These are phyloP conservation scores for Ustilago sp. DNA, from an alignment of 1,284 basidiomycete genomes.

Conservation along the genomic window DNA sequence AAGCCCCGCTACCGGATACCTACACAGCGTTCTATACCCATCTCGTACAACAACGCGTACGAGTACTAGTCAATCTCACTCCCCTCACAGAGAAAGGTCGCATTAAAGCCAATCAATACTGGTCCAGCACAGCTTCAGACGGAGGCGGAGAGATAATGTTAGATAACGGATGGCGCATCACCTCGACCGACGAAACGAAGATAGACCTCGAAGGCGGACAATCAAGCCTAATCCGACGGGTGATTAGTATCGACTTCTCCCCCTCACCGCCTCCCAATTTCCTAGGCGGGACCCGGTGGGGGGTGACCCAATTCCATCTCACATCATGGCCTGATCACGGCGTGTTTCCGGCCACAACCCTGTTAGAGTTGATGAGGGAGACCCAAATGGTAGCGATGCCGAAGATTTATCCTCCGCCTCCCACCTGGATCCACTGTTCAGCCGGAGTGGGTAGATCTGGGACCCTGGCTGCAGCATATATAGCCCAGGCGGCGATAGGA, in stretches of 20 bases:
- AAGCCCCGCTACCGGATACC: constrained; percentile 91
- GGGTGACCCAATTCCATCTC: constrained; percentile 79
- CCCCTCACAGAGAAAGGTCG: constrained; percentile 55
- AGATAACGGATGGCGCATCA: constrained; percentile 25
- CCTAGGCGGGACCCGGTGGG: constrained; percentile 10
- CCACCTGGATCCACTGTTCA: constrained; percentile 82
- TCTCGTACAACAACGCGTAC: constrained; percentile 32
- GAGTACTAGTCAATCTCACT: constrained; percentile 65
- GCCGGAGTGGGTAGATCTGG: constrained; percentile 72
- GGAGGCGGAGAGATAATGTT: constrained; percentile 13
- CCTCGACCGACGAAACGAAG: background rate
- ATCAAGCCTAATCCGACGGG: constrained; percentile 22
- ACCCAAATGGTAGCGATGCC: constrained; percentile 44
- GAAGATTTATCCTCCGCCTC: constrained; percentile 72
- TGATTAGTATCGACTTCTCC: constrained; percentile 16
- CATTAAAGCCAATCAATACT: constrained; percentile 64
- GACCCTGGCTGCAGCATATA: constrained; percentile 72
- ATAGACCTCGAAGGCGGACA: constrained; percentile 28
- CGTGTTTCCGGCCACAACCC: constrained; percentile 72
- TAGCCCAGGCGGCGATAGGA: constrained; percentile 38
- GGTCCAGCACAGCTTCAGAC: constrained; percentile 33
- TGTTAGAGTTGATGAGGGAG: constrained; percentile 48
- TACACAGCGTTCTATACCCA: constrained; percentile 81
- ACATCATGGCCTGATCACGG: constrained; percentile 85
- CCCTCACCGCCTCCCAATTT: background rate